Conservation (phyloP, 805 yeast genomes). For the Priceomyces carsonii region DNA sequence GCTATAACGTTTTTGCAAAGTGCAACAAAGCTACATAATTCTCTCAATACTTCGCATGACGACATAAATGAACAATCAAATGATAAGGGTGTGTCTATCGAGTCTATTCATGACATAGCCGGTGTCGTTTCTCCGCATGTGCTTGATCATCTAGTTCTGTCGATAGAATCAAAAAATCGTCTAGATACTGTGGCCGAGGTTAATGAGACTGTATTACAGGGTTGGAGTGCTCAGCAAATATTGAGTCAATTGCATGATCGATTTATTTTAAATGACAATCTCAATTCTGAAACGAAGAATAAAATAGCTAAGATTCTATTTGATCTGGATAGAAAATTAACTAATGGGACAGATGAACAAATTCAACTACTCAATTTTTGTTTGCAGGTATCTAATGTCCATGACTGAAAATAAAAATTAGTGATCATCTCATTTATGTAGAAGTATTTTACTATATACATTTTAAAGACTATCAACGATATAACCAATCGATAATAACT, state of each 20-base stretch:
- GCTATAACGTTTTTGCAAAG: slow-evolving; percentile 91
- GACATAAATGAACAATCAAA: slow-evolving; percentile 26
- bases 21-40: slow-evolving; percentile 58
- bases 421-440: slow-evolving; percentile 1
- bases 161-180: slow-evolving; percentile 26
- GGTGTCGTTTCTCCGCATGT: slow-evolving; percentile 64
- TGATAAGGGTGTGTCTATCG: slow-evolving; percentile 42
- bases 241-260: slow-evolving; percentile 70
- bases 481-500: background rate
- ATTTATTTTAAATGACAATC: slow-evolving; percentile 55
- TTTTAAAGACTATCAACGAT: background rate
- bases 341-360: slow-evolving; percentile 89
- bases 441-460: background rate
- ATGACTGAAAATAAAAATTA: too few species aligned
- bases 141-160: slow-evolving; percentile 42
- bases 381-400: slow-evolving; percentile 29
- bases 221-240: slow-evolving; percentile 79
- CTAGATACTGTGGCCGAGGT: slow-evolving; percentile 41
- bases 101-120: slow-evolving; percentile 65
- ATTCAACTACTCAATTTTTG: slow-evolving; percentile 71
- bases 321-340: slow-evolving; percentile 70
- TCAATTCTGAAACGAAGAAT: slow-evolving; percentile 59
- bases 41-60: slow-evolving; percentile 14
- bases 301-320: slow-evolving; percentile 64
- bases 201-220: slow-evolving; percentile 57